A percentile compares a stretch with the other conserved stretches of the same genome.
Conservation (phyloP, 345 rosid species). For the Sonneratia alba region DNA sequence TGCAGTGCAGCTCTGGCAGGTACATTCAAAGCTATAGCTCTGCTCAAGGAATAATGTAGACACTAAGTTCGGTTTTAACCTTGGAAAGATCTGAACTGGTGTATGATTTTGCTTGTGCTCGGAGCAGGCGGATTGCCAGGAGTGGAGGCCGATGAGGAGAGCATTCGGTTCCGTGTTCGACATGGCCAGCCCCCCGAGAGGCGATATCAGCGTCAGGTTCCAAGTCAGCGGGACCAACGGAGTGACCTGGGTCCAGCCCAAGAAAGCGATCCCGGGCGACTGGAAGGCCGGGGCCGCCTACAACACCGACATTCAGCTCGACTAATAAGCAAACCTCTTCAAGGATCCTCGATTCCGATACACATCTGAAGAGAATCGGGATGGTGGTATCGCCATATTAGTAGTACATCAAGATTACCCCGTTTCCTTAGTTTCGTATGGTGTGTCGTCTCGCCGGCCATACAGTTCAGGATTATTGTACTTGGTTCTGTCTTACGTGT, state of each 20-base stretch:
- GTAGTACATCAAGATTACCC: not conserved
- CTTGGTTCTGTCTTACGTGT: not conserved
- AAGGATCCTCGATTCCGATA: not conserved
- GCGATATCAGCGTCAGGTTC: constrained; percentile 38
- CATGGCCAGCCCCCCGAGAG: constrained; percentile 47
- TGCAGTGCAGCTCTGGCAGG: constrained; percentile 60
- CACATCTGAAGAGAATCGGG: not conserved
- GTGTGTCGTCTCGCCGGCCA: too few species aligned
- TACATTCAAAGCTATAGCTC: constrained; percentile 4
- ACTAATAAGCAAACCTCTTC: constrained; percentile 3
- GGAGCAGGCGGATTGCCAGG: constrained; percentile 45
- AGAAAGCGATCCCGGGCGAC: constrained; percentile 37
- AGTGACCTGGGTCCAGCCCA: constrained; percentile 46
- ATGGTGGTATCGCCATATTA: not conserved
- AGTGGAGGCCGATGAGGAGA: constrained; percentile 69
- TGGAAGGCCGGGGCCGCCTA: constrained; percentile 66
- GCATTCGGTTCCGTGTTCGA: constrained; percentile 70
- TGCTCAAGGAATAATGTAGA: not conserved
- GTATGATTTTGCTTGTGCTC: not conserved
- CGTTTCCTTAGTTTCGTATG: not conserved
- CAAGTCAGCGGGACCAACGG: constrained; percentile 37
- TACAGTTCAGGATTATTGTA: not conserved
- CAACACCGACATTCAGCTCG: constrained; percentile 42
- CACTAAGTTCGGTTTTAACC: not conserved
- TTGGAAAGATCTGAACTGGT: not conserved